Evolutionary conservation across 2,329 filamentous ascomycete species (phyloP).

Genomic region (Fonsecaea monophora): DNA sequence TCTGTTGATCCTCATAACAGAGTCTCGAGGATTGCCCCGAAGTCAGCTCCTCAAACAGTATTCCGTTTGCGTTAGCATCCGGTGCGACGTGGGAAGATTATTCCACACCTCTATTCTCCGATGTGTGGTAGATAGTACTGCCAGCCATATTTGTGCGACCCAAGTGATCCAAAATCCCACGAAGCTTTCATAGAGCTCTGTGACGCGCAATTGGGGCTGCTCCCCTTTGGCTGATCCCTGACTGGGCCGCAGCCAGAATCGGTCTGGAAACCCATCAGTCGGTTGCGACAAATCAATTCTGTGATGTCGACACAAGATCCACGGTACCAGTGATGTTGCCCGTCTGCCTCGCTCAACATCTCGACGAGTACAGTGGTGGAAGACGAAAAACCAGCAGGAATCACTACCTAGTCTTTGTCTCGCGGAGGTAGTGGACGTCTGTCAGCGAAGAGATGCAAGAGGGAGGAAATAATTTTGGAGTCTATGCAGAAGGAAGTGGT

Average conservation of each 20-base stretch:
- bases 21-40: neutral
- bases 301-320: neutral
- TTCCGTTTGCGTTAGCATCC: neutral
- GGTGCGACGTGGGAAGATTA: neutral
- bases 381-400: neutral
- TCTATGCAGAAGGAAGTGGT: conserved; percentile 12
- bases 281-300: conserved; percentile 18
- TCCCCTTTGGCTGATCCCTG: conserved; percentile 3
- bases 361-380: conserved; percentile 15
- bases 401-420: neutral
- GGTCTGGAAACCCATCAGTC: neutral
- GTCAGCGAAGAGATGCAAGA: conserved; percentile 29
- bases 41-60: conserved; percentile 3
- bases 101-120: neutral
- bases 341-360: conserved; percentile 9
- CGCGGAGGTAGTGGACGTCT: conserved; percentile 12
- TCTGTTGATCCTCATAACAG: neutral
- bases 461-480: conserved; percentile 24
- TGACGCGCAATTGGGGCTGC: neutral
- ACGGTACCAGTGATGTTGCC: conserved; percentile 21
- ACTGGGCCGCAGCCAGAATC: neutral
- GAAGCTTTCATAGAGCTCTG: neutral
- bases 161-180: neutral
- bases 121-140: conserved; percentile 5
- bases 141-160: neutral